Evolutionary conservation across 768 basidiomycete species (phyloP), one percentile per base, ranked within the genome.

Genomic region (Galerina marginata): DNA sequence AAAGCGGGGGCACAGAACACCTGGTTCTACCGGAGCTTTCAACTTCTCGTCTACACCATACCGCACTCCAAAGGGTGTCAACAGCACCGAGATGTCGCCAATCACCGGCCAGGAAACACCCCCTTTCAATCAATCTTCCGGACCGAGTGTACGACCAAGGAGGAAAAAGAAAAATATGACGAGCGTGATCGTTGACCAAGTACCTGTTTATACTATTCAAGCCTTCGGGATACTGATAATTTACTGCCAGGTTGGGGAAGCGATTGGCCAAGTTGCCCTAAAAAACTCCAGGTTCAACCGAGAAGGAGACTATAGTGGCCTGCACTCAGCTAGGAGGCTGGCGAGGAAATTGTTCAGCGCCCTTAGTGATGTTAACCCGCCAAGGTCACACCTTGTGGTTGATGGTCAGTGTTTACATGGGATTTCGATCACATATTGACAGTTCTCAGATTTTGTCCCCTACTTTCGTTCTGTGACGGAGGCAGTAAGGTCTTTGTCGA

Each of bases 401-500:
- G 86, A 90, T 67, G 90, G 89, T 86, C 53, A 45, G 77, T 65
- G 54, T 33, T 38, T 52, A 2, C 36, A 11, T n/a, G 15, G 39
- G 46, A 37, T 20, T 36, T 14, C 40, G 38, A 59, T 16, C 14
- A 44, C 37, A 48, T 57, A 25, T 56, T 6, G 51, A 60, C n/a
- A 53, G 26, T 33, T 51, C 29, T 7, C 59, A 91, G 91, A 93
- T 68, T 93, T 93, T 68, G 78, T 85, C 66, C 91, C 91, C 0
- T 93, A 92, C 69, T 93, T 93, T 73, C 82, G 79, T 42, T 81
- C 85, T 0, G 84, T 84, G 33, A 76, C 83, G n/a, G 91, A 93
- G 67, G 91, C 91, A 36, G 88, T 90, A 64, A 69, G 83, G 75
- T 55, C 51, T 47, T 39, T 39, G 4, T 33, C 7, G 29, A 33